A percentile compares a stretch with the other conserved stretches of the same genome.
Conservation (phyloP, 768 basidiomycete genomes). For the Rubroboletus pulcherrimus region DNA sequence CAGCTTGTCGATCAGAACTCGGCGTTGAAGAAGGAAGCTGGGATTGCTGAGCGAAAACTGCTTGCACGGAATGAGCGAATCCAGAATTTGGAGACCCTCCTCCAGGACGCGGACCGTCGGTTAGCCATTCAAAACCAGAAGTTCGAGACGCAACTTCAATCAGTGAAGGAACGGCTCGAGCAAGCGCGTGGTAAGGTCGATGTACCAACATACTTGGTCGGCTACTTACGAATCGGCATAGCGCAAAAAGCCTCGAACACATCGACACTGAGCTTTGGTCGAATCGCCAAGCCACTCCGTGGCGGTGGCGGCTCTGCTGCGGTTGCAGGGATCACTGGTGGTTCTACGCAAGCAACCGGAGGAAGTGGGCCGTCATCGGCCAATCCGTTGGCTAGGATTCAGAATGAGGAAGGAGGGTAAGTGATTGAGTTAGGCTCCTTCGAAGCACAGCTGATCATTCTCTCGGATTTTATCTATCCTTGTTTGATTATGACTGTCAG, state of each 20-base stretch:
- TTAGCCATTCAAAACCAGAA: constrained; percentile 92
- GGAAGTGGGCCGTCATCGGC: constrained; percentile 47
- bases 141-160: constrained; percentile 90
- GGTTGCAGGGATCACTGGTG: constrained; percentile 38
- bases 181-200: constrained; percentile 77
- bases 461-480: constrained; percentile 12
- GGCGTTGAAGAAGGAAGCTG: constrained; percentile 94
- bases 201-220: constrained; percentile 13
- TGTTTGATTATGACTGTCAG: constrained; percentile 24
- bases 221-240: constrained; percentile 30
- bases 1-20: constrained; percentile 99
- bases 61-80: constrained; percentile 97
- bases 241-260: constrained; percentile 77
- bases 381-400: constrained; percentile 67
- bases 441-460: constrained; percentile 16
- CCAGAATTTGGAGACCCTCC: constrained; percentile 88
- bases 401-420: constrained; percentile 77
- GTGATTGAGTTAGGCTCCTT: constrained; percentile 28
- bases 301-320: constrained; percentile 74
- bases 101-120: constrained; percentile 92
- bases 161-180: constrained; percentile 87
- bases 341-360: constrained; percentile 37
- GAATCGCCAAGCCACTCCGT: constrained; percentile 94
- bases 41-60: constrained; percentile 93
- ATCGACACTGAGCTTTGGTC: constrained; percentile 78